Evolutionary conservation across 805 yeast genomes (phyloP).

Genomic region (Candida xiaguanensis): DNA sequence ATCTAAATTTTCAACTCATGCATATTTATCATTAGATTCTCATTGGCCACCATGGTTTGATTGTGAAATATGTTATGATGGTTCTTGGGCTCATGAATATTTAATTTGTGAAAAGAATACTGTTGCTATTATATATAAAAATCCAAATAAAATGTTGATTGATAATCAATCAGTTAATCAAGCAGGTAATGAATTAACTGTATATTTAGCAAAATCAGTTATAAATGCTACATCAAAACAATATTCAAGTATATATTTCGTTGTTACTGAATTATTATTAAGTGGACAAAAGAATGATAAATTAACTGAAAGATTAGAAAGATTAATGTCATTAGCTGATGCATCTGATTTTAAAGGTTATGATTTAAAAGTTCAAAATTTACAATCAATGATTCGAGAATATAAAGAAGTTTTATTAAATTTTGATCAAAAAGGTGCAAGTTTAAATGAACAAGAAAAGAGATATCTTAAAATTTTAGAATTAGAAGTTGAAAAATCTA

Average conservation of each 20-base stretch:
- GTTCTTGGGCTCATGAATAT: conserved; percentile 25
- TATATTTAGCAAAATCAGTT: conserved; percentile 36
- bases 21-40: conserved; percentile 50
- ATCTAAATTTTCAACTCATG: conserved; percentile 41
- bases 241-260: conserved; percentile 32
- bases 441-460: conserved; percentile 17
- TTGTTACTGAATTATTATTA: conserved; percentile 33
- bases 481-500: conserved; percentile 30
- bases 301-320: conserved; percentile 37
- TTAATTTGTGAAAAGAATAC: conserved; percentile 33
- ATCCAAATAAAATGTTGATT: conserved; percentile 51
- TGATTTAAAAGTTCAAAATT: conserved; percentile 23
- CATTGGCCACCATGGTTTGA: conserved; percentile 92
- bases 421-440: conserved; percentile 31
- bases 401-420: conserved; percentile 35
- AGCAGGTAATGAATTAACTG: conserved; percentile 27
- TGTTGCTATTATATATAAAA: conserved; percentile 42
- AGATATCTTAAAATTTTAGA: conserved; percentile 21
- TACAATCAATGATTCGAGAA: conserved; percentile 29
- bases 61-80: conserved; percentile 58
- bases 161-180: conserved; percentile 13
- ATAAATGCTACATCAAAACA: conserved; percentile 36
- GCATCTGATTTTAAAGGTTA: conserved; percentile 32
- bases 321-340: conserved; percentile 35
- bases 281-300: conserved; percentile 24